Evolutionary conservation across 2,329 filamentous ascomycete genomes (phyloP).

Genomic region (Colletotrichum incanum): DNA sequence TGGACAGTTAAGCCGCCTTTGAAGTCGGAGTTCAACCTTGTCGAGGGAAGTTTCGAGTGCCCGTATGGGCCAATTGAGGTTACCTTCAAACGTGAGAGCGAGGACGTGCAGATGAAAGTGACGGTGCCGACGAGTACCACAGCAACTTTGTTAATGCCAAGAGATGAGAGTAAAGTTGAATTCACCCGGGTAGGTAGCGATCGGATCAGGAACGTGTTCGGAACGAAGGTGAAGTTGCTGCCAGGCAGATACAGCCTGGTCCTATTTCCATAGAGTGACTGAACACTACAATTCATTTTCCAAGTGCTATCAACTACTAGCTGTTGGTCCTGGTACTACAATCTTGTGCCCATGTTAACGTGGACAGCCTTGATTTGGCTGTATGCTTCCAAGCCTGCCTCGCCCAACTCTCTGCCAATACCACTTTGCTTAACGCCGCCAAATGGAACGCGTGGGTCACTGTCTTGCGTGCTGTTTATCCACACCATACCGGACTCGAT

Average conservation of each 20-base stretch:
- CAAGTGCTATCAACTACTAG: neutral
- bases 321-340: neutral
- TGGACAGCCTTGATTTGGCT: conserved; percentile 63
- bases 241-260: conserved; percentile 45
- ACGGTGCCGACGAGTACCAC: conserved; percentile 45
- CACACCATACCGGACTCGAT: conserved; percentile 74
- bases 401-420: conserved; percentile 63
- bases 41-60: no score
- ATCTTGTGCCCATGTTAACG: conserved; percentile 55
- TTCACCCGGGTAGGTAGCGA: conserved; percentile 33
- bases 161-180: conserved; percentile 41
- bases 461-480: conserved; percentile 65
- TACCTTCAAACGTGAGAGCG: conserved; percentile 42
- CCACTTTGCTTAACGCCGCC: conserved; percentile 66
- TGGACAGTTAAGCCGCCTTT: no score
- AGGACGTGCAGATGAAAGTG: conserved; percentile 41
- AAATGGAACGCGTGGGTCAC: conserved; percentile 61
- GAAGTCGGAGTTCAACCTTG: no score
- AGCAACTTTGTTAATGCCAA: conserved; percentile 45
- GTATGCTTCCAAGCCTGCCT: conserved; percentile 62
- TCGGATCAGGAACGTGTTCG: conserved; percentile 13
- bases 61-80: conserved; percentile 53
- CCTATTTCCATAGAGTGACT: neutral
- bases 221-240: conserved; percentile 41
- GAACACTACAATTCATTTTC: neutral